Evolutionary conservation across 192 early-diverging fungal species (phyloP), one percentile per base, ranked within the genome.

Genomic region (Umbelopsis sp.): DNA sequence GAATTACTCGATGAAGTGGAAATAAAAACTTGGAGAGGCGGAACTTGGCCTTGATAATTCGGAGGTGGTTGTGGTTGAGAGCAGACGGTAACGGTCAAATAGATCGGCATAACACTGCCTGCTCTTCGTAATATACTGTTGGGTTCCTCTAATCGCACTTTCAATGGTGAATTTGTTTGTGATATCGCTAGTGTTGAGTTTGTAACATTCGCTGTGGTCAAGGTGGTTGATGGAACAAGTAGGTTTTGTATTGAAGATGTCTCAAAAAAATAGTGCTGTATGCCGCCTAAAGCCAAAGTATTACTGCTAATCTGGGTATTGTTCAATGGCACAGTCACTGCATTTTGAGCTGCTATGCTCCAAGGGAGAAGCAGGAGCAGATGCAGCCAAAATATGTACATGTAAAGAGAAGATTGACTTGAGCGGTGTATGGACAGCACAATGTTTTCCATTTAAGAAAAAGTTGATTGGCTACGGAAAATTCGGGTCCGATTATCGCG

Each of bases 21-120:
- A 18, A 80, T 22, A 67, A 52, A 80, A 13, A 76, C 27, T n/a
- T 75, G 46, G 4, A 80, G 68, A 5, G 67, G 41, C 18, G 76
- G 71, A 15, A 78, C 50, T 9, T 23, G 37, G 21, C 50, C 74
- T 22, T 58, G 64, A 15, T 50, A 52, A 7, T n/a, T 66, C 15
- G 50, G 37, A 10, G 69, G 65, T 37, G 70, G 49, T n/a, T 33
- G 22, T 15, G 78, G 78, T 21, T 76, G 74, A n/a, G 45, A 49
- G 51, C 78, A 80, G 15, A 50, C 73, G 15, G 74, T 64, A 25
- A 71, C n/a, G 6, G 78, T 72, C 15, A 80, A 13, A 61, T 64
- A 80, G 13, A 79, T 55, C 33, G 52, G 18, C 8, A 52, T 5
- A 49, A 64, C 48, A 18, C 25, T 46, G 23, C 48, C 48, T 22